Evolutionary conservation across 225 moss, liverwort and hornwort species (phyloP).

Genomic region (Pleurozium schreberi): DNA sequence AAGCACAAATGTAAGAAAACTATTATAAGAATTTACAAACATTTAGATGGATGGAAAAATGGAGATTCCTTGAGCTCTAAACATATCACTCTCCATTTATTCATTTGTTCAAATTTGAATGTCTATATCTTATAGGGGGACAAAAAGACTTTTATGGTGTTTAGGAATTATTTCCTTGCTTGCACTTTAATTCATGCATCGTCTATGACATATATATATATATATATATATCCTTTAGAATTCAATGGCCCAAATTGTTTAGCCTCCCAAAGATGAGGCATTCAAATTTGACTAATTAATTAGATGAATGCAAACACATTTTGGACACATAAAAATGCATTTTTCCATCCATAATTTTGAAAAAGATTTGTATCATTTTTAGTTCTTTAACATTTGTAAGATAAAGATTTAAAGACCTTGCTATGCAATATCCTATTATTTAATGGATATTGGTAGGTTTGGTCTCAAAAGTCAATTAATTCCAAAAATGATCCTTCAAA

Average conservation of each 20-base stretch:
- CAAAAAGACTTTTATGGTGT: accelerated
- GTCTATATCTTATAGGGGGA: neutral
- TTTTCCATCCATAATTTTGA: neutral
- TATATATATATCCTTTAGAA: accelerated
- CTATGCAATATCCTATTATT: neutral
- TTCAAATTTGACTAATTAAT: neutral
- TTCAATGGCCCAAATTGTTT: neutral
- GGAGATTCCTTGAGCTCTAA: accelerated
- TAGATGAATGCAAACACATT: accelerated
- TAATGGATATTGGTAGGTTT: neutral
- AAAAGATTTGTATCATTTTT: no score
- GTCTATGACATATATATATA: neutral
- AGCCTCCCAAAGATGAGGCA: accelerated
- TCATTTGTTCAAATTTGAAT: neutral
- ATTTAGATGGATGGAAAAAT: neutral
- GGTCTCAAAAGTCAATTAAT: accelerated
- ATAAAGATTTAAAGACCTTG: neutral
- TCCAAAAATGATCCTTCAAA: neutral
- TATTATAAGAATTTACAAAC: neutral
- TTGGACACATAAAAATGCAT: accelerated
- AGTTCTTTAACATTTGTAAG: no score
- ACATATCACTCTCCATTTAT: neutral
- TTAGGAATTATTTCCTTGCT: neutral
- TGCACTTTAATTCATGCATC: neutral
- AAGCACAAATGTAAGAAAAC: neutral